These are phyloP conservation scores for Periconia sp. DNA, from an alignment of 2,329 filamentous ascomycete species.

Conservation along the genomic window DNA sequence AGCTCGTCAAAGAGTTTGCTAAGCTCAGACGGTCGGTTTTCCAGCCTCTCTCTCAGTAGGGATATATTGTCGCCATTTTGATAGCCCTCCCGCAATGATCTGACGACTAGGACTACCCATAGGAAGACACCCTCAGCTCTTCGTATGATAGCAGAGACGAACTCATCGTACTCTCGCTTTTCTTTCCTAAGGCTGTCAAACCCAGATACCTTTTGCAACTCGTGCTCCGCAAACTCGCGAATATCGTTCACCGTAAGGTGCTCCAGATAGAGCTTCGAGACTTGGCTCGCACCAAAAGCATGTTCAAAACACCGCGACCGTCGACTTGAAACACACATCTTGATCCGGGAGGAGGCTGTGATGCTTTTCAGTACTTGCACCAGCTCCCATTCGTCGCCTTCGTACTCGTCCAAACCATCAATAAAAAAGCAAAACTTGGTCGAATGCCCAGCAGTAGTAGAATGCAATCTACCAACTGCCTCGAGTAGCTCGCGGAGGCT, in stretches of 20 bases:
- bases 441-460: background rate
- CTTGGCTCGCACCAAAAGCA: conserved; percentile 4
- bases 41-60: background rate
- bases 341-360: background rate
- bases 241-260: conserved; percentile 11
- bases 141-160: background rate
- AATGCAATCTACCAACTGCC: background rate
- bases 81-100: conserved; percentile 3
- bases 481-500: background rate
- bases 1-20: conserved; percentile 1
- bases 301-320: too few relatives aligned
- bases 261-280: conserved; percentile 6
- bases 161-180: background rate
- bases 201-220: background rate
- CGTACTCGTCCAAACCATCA: background rate
- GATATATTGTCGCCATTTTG: background rate
- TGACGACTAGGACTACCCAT: conserved; percentile 4
- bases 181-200: background rate
- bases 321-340: background rate
- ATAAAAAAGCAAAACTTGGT: background rate
- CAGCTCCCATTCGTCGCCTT: background rate
- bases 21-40: conserved; percentile 1
- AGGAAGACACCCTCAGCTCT: conserved; percentile 8
- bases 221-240: background rate
- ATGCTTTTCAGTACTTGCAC: background rate